Conservation (phyloP, 306 rosid genomes). For the Pterocarpus santalinus region DNA sequence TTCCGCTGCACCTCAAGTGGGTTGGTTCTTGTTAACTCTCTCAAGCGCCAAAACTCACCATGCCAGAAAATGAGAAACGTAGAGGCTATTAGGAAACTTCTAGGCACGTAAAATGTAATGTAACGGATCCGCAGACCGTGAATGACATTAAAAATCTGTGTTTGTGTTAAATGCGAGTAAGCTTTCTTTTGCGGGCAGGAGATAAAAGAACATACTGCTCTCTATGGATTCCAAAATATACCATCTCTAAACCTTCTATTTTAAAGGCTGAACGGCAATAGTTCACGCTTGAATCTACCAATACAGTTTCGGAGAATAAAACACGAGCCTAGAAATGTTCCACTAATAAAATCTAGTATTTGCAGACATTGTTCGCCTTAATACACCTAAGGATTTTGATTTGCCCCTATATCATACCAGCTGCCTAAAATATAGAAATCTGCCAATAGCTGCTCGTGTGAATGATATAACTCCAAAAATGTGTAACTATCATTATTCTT, state of each 20-base stretch:
- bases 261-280: slow-evolving; percentile 16
- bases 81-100: slow-evolving; percentile 31
- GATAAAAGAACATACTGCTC: not conserved
- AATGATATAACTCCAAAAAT: slow-evolving; percentile 18
- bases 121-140: slow-evolving; percentile 17
- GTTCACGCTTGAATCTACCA: not conserved
- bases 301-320: not conserved
- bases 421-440: slow-evolving; percentile 28
- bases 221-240: not conserved
- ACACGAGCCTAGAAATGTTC: not conserved
- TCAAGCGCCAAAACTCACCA: slow-evolving; percentile 25
- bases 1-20: not conserved
- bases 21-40: slow-evolving; percentile 38
- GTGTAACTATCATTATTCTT: not conserved
- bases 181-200: not conserved
- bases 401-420: not conserved
- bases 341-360: slow-evolving; percentile 1
- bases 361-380: slow-evolving; percentile 2
- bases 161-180: not conserved
- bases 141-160: slow-evolving; percentile 18
- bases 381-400: slow-evolving; percentile 1
- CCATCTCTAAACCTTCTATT: not conserved
- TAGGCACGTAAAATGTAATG: slow-evolving; percentile 11
- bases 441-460: slow-evolving; percentile 1
- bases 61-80: slow-evolving; percentile 4